Evolutionary conservation across 2,329 filamentous ascomycete species (phyloP), one percentile per base, ranked within the genome.

Genomic region (Neonectria hederae): DNA sequence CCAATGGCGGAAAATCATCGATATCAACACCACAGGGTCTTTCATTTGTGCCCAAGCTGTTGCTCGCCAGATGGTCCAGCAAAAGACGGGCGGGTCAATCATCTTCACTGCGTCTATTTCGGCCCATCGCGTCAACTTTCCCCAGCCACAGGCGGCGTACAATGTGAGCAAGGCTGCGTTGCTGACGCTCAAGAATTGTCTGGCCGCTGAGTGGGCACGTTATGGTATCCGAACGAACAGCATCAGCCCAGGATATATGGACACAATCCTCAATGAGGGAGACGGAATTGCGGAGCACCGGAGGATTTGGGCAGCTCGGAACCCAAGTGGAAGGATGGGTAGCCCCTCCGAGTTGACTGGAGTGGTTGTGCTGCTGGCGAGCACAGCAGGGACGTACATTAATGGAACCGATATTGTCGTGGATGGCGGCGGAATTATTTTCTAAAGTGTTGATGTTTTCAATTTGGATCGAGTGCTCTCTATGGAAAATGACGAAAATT

Each of bases 171-270:
- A 94, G 76, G 87, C 89, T 0, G 90, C 86, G 0, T 76, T 94
- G 1, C 70, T 91, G 30, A 85, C 87, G 54, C 76, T 93, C 69
- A 89, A 87, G 54, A 87, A 84, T 67, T 89, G 63, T 22, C 28
- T 72, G 4, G 69, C 69, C 0, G 5, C 82, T 2, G 91, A 94
- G 75, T 94, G 91, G 91, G 89, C 89, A 0, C 79, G 81, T 0
- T 85, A 89, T 72, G 91, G 91, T 0, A 92, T 94, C 54, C 79
- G 90, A 1, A 88, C 91, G 6, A 94, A 94, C 67, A 87, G 83
- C 7, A 83, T 94, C 42, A 88, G 84, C 38, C 91, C 91, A 0
- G 91, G 91, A 0, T 93, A 94, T 69, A 92, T 93, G 88, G 90
- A 92, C 70, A 92, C 90, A 0, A 87, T 92, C 14, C 77, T 93